Percentiles rank a stretch among this genome's conserved stretches.
These are phyloP conservation scores for Aphelidium insulamus DNA, from an alignment of 371 early-diverging fungal species.

Conservation along the genomic window DNA sequence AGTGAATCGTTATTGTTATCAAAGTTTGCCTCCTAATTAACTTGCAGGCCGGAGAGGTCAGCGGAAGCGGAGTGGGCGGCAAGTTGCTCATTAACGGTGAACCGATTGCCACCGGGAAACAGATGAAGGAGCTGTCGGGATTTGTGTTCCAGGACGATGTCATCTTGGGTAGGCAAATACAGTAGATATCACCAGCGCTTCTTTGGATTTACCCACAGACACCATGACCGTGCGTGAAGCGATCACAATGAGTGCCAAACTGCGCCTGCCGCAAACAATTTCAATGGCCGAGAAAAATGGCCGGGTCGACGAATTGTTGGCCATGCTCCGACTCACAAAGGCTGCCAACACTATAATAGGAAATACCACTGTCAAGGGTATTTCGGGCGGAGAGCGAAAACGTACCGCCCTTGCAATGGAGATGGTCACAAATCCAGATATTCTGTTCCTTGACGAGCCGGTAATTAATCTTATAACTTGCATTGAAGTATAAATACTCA, in stretches of 20 bases:
- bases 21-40: too few species aligned
- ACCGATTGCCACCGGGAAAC: slow-evolving; percentile 11
- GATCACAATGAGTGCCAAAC: slow-evolving; percentile 43
- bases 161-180: too few species aligned
- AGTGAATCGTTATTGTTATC: neutral
- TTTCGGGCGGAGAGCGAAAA: slow-evolving; percentile 69
- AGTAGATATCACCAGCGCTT: too few species aligned
- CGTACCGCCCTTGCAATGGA: slow-evolving; percentile 71
- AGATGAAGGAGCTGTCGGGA: slow-evolving; percentile 40
- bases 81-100: slow-evolving; percentile 39
- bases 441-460: slow-evolving; percentile 86
- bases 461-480: slow-evolving; percentile 13
- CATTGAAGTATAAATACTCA: too few species aligned
- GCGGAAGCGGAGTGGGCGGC: slow-evolving; percentile 31
- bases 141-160: slow-evolving; percentile 75
- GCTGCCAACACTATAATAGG: slow-evolving; percentile 63
- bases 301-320: slow-evolving; percentile 46
- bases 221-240: slow-evolving; percentile 66
- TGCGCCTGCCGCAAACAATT: slow-evolving; percentile 50
- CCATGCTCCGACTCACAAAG: slow-evolving; percentile 46
- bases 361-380: slow-evolving; percentile 40
- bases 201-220: too few species aligned
- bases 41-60: slow-evolving; percentile 34
- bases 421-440: slow-evolving; percentile 60
- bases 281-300: slow-evolving; percentile 24